A percentile compares a stretch with the other conserved stretches of the same genome.
phyloP scores from a whole-genome alignment of 306 rosid genomes.

The Rubus idaeus region DNA sequence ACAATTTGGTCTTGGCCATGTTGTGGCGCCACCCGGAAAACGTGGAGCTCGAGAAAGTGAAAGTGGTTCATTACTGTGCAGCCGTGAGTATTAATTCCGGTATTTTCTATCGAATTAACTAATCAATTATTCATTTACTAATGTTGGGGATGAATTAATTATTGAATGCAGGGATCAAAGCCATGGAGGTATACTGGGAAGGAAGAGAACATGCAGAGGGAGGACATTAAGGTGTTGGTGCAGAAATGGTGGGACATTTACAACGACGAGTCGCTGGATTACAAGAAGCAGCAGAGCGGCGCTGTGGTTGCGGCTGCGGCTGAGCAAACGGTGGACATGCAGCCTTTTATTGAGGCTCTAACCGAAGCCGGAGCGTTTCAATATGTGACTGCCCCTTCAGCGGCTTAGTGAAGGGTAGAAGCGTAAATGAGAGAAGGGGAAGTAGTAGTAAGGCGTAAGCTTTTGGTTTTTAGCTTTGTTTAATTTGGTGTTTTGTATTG shows the following conservation, averaged over 20 bases:
- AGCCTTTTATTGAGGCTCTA: constrained; percentile 49
- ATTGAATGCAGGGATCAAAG: constrained; percentile 60
- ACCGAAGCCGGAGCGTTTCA: constrained; percentile 46
- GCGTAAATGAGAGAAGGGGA: neutral
- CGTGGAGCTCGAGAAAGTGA: constrained; percentile 48
- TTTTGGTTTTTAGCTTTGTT: neutral
- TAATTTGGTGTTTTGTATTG: neutral
- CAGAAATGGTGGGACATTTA: constrained; percentile 77
- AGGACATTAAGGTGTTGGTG: constrained; percentile 69
- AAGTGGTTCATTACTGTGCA: constrained; percentile 78
- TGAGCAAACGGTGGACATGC: constrained; percentile 27
- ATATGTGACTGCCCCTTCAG: constrained; percentile 64
- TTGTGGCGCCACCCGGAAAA: constrained; percentile 82
- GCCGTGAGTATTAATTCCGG: constrained; percentile 35
- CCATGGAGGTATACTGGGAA: constrained; percentile 85
- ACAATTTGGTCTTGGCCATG: constrained; percentile 73
- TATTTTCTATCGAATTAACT: too few relatives aligned
- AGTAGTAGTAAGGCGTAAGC: neutral
- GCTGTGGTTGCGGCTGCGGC: constrained; percentile 10
- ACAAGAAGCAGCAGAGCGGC: constrained; percentile 24
- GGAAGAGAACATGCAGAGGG: constrained; percentile 82
- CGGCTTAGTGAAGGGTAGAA: constrained; percentile 38
- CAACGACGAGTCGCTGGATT: constrained; percentile 54
- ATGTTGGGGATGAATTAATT: neutral
- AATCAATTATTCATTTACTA: too few relatives aligned